Evolutionary conservation across 2,329 filamentous ascomycete genomes (phyloP), one percentile per base, ranked within the genome.

Genomic region (Cercospora canescens): DNA sequence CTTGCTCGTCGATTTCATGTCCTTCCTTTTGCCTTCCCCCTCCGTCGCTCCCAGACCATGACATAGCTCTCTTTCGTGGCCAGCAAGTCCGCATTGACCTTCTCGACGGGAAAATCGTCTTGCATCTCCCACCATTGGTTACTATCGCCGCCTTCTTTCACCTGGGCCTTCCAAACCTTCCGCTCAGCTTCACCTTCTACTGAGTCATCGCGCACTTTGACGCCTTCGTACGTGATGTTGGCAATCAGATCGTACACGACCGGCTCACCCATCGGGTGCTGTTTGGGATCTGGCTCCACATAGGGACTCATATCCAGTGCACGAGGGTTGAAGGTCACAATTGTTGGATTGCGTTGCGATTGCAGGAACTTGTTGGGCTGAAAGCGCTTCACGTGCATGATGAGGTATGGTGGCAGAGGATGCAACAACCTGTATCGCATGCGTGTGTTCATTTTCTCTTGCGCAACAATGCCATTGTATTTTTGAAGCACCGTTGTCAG

Each of bases 301-400:
- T 95, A 98, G 0, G 94, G 93, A 5, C 89, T 86, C 83, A 97
- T 89, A 77, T 99, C 93, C 8, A 99, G 87, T 48, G 90, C 88
- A 76, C 90, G 86, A 4, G 92, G 90, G 70, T 94, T 92, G 79
- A 98, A 99, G 0, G 94, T 98, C 69, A 99, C 95, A 75, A 99
- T 99, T 9, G 95, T 99, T 1, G 94, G 95, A 78, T 99, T 99
- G 59, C 95, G 91, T 60, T 78, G 76, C 81, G 98, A 94, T 2
- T 91, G 88, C 21, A 99, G 92, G 76, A 99, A 99, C 78, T 97
- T 97, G 83, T 99, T 99, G 71, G 91, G 89, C 72, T 90, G 92
- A 85, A 99, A 99, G 72, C 95, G 93, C 82, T 98, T 98, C 82
- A 98, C 90, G 82, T 99, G 94, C 81, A 99, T 93, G 61, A 95